A percentile compares a stretch with the other conserved stretches of the same genome.
These are phyloP conservation scores for Athelia psychrophila DNA, from an alignment of 1,284 basidiomycete species.

Conservation along the genomic window DNA sequence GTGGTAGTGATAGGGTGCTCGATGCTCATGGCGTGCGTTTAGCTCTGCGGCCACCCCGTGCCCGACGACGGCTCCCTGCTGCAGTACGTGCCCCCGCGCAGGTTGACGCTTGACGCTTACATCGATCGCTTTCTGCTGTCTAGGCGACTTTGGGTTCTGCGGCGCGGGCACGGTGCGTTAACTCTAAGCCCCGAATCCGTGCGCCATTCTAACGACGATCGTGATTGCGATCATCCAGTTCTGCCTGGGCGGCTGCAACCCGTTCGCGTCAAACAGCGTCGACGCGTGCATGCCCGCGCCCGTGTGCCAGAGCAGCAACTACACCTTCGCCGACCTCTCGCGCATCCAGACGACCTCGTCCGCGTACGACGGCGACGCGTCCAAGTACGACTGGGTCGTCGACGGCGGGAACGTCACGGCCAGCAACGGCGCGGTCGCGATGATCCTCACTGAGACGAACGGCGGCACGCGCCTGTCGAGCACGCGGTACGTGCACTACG, in stretches of 20 bases:
- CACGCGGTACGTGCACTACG: constrained; percentile 81
- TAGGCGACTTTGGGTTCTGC: neutral
- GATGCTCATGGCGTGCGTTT: too few species aligned
- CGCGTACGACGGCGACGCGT: constrained; percentile 71
- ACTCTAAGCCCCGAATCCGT: too few species aligned
- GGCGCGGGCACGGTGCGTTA: too few species aligned
- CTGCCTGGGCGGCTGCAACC: constrained; percentile 82
- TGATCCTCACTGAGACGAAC: constrained; percentile 64
- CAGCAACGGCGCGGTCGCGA: constrained; percentile 61
- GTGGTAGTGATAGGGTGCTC: too few species aligned
- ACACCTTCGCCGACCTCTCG: constrained; percentile 63
- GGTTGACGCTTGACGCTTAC: neutral
- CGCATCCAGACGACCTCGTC: constrained; percentile 66
- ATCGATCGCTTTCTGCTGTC: neutral
- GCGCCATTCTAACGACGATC: too few species aligned
- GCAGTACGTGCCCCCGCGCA: too few species aligned
- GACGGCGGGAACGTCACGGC: constrained; percentile 66
- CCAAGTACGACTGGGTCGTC: constrained; percentile 65
- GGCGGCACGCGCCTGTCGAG: constrained; percentile 77
- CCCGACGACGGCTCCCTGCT: too few species aligned
- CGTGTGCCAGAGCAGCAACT: constrained; percentile 61
- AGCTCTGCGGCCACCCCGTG: too few species aligned
- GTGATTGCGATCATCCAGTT: constrained; percentile 37
- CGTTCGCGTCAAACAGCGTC: constrained; percentile 60
- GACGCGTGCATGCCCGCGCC: constrained; percentile 72